Conservation (phyloP, 2,329 filamentous ascomycete genomes). For the Hyphodiscus sp. region DNA sequence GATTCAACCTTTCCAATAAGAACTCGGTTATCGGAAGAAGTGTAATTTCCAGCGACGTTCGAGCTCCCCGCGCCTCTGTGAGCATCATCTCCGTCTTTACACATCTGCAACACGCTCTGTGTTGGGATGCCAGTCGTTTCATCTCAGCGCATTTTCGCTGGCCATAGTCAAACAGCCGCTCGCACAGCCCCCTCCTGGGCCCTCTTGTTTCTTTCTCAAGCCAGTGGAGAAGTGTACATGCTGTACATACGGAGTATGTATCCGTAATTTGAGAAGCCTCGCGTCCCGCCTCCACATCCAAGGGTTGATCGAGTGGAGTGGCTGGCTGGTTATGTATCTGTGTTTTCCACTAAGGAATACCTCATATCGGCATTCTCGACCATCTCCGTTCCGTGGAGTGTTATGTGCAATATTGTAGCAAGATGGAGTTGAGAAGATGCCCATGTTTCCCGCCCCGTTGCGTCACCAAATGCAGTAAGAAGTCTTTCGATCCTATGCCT, state of each 20-base stretch:
- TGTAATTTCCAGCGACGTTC: too few species aligned
- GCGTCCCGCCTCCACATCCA: neutral
- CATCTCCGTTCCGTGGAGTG: neutral
- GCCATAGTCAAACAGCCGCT: too few species aligned
- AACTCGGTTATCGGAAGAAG: neutral
- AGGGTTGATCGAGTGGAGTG: neutral
- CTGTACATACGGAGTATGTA: too few species aligned
- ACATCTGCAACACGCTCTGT: neutral
- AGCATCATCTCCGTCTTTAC: neutral
- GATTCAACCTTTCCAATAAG: too few species aligned
- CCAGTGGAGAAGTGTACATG: too few species aligned
- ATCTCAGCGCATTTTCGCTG: neutral
- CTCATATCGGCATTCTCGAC: neutral
- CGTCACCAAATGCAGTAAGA: too few species aligned
- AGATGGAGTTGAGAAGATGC: neutral
- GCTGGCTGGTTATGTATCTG: too few species aligned
- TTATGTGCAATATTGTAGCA: too few species aligned
- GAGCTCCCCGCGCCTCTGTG: neutral
- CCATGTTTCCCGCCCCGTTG: neutral
- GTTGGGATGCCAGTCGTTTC: neutral
- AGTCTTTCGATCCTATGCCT: too few species aligned
- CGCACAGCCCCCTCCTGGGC: neutral
- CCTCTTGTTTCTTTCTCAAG: neutral
- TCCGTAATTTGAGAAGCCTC: neutral
- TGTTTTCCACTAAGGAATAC: too few species aligned